These are phyloP conservation scores for Hippophae rhamnoides DNA, from an alignment of 306 rosid species.

Conservation along the genomic window DNA sequence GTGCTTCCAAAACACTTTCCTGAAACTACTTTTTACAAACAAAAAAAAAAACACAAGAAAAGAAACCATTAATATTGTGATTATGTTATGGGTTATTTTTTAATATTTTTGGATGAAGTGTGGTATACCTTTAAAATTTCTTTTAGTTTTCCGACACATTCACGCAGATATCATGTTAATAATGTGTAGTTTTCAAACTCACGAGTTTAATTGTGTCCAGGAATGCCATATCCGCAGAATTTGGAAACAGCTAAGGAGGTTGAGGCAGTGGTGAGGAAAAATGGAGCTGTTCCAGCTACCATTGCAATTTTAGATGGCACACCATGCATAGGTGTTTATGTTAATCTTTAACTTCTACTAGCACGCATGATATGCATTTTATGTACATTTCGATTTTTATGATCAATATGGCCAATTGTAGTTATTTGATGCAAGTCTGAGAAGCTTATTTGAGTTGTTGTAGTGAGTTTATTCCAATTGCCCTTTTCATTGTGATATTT, in stretches of 20 bases:
- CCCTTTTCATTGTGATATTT: neutral
- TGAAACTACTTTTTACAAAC: no score
- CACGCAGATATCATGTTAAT: no score
- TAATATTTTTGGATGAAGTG: no score
- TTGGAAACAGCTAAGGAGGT: slow-evolving; percentile 78
- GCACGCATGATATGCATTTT: neutral
- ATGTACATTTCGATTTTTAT: neutral
- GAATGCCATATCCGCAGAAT: slow-evolving; percentile 95
- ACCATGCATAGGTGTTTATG: slow-evolving; percentile 65
- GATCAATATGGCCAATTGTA: no score
- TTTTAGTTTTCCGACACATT: no score
- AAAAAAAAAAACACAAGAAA: no score
- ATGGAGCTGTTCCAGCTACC: slow-evolving; percentile 95
- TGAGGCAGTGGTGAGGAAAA: slow-evolving; percentile 58
- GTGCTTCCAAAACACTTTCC: no score
- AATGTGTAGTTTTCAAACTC: neutral
- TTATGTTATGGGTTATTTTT: no score
- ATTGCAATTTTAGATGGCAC: slow-evolving; percentile 82
- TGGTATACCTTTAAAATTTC: no score
- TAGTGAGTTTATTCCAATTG: neutral
- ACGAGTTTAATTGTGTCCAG: slow-evolving; percentile 33
- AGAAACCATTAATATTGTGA: no score
- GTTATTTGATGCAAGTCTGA: neutral
- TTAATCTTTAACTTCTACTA: slow-evolving; percentile 10
- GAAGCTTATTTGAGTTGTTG: slow-evolving; percentile 1